Conservation (phyloP, 345 rosid species). For the Raphanus raphanistrum region DNA sequence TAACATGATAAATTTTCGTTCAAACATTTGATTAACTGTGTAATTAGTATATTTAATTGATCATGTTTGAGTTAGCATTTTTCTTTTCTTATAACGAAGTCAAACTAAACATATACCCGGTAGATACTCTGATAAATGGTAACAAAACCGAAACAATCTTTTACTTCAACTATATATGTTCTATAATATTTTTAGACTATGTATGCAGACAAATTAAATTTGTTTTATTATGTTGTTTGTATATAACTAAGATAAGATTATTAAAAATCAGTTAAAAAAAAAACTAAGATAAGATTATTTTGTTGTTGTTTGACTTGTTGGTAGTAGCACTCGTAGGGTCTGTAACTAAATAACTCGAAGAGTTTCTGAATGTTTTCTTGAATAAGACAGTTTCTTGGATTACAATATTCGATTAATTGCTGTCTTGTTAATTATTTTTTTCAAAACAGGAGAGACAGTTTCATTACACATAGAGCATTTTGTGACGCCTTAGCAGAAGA, state of each 20-base stretch:
- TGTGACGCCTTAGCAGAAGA: constrained; percentile 98
- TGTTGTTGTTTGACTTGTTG: constrained; percentile 1
- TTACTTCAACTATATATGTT: neutral
- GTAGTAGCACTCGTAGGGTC: constrained; percentile 28
- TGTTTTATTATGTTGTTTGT: neutral
- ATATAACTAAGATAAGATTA: neutral
- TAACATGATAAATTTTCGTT: neutral
- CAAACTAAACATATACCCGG: neutral
- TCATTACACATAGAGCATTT: constrained; percentile 92
- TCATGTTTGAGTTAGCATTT: neutral
- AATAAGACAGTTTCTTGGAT: constrained; percentile 26
- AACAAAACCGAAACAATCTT: neutral
- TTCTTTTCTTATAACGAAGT: neutral
- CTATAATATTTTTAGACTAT: neutral
- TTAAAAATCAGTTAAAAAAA: no score
- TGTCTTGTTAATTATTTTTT: neutral
- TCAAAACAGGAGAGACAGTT: constrained; percentile 84
- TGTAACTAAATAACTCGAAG: neutral
- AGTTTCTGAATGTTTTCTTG: neutral
- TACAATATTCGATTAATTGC: neutral
- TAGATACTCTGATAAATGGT: neutral
- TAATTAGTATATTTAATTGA: neutral
- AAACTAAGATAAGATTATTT: neutral
- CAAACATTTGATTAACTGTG: neutral
- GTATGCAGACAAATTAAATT: neutral